Conservation (phyloP, 2,329 filamentous ascomycete genomes). For the Fusarium sp. region DNA sequence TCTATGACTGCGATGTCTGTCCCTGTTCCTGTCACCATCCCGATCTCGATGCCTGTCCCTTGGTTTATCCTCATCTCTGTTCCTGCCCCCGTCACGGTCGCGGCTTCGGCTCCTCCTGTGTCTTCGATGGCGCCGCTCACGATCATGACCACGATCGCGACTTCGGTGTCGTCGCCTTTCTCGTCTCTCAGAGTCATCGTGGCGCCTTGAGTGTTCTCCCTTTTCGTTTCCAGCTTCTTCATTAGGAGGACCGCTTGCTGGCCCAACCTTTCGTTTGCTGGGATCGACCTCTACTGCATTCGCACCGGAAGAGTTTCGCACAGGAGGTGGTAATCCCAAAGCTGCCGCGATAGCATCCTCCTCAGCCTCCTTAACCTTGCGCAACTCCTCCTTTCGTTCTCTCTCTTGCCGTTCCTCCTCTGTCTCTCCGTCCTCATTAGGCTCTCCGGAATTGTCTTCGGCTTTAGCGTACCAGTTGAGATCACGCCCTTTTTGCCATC, state of each 20-base stretch:
- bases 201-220: constrained; percentile 51
- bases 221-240: constrained; percentile 47
- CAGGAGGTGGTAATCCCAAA: constrained; percentile 80
- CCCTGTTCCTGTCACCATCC: constrained; percentile 13
- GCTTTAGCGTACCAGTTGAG: constrained; percentile 74
- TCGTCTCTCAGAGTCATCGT: constrained; percentile 50
- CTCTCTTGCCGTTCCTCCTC: constrained; percentile 70
- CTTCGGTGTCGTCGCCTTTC: constrained; percentile 55
- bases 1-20: constrained; percentile 33
- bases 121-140: constrained; percentile 50
- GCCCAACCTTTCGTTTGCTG: constrained; percentile 54
- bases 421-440: constrained; percentile 66
- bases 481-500: constrained; percentile 86
- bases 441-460: constrained; percentile 55
- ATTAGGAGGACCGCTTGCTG: constrained; percentile 44
- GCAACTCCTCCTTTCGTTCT: constrained; percentile 81
- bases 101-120: constrained; percentile 53
- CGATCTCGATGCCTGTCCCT: constrained; percentile 20
- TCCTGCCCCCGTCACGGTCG: constrained; percentile 43
- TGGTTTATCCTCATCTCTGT: constrained; percentile 32
- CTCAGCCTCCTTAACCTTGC: constrained; percentile 88
- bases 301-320: constrained; percentile 68
- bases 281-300: constrained; percentile 77
- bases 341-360: constrained; percentile 90
- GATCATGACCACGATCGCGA: constrained; percentile 50